phyloP scores from a whole-genome alignment of 2,329 filamentous ascomycete genomes.

The Claviceps capensis region DNA sequence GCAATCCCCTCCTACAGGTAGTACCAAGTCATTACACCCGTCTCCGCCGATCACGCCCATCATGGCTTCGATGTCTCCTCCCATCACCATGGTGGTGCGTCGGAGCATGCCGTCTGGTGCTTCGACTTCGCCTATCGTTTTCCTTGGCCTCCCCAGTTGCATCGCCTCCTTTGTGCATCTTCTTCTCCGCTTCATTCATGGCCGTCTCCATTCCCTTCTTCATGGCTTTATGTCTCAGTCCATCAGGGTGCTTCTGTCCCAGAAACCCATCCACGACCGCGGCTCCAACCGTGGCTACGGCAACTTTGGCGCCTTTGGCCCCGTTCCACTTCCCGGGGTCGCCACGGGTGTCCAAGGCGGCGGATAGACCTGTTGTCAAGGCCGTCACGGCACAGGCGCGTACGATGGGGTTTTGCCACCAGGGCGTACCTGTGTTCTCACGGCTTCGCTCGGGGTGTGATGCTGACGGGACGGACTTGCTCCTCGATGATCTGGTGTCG shows the following conservation, averaged over 20 bases:
- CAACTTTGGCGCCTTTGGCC: slow-evolving; percentile 33
- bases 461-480: neutral
- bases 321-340: slow-evolving; percentile 33
- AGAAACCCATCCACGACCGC: slow-evolving; percentile 34
- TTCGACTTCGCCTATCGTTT: neutral
- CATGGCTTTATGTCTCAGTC: slow-evolving; percentile 8
- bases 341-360: slow-evolving; percentile 31
- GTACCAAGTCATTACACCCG: neutral
- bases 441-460: neutral
- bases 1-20: neutral
- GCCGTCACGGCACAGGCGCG: slow-evolving; percentile 31
- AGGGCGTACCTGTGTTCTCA: slow-evolving; percentile 7
- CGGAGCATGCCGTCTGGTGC: neutral
- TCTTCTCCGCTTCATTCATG: slow-evolving; percentile 6
- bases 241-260: slow-evolving; percentile 18
- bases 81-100: neutral
- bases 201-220: slow-evolving; percentile 6
- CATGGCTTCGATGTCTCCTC: neutral
- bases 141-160: neutral
- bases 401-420: slow-evolving; percentile 24
- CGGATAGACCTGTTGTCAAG: slow-evolving; percentile 32
- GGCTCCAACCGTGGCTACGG: slow-evolving; percentile 33
- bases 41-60: neutral
- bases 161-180: slow-evolving; percentile 1
- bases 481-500: neutral